These are phyloP conservation scores for Sisymbrium irio DNA, from an alignment of 345 rosid genomes.

Conservation along the genomic window DNA sequence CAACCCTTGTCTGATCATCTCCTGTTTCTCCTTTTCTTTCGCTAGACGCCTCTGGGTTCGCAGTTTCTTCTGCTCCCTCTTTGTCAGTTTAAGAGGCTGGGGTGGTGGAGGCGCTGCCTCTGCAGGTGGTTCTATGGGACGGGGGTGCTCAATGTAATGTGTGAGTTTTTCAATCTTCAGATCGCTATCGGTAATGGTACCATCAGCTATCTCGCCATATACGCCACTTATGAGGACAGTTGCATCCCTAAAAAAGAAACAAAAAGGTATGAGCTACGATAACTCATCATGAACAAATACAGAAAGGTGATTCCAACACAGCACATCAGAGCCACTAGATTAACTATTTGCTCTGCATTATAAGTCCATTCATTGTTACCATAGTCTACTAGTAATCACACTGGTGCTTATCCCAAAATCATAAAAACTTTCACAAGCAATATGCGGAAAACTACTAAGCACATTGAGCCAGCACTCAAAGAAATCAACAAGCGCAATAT, in stretches of 20 bases:
- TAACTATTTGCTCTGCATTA: conserved; percentile 1
- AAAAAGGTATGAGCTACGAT: conserved; percentile 4
- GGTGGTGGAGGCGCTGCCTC: conserved; percentile 96
- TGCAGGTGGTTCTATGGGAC: conserved; percentile 91
- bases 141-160: conserved; percentile 86
- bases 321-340: background rate
- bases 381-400: conserved; percentile 6
- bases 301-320: background rate
- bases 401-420: background rate
- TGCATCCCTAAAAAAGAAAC: conserved; percentile 59
- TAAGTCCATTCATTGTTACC: background rate
- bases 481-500: background rate
- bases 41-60: conserved; percentile 91
- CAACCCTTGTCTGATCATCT: conserved; percentile 96
- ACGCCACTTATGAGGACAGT: conserved; percentile 50
- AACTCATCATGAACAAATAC: conserved; percentile 1
- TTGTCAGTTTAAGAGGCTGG: conserved; percentile 84
- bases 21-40: conserved; percentile 88
- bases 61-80: conserved; percentile 95
- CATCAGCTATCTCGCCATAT: conserved; percentile 58
- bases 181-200: conserved; percentile 33
- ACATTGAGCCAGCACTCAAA: background rate
- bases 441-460: background rate
- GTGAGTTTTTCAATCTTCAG: conserved; percentile 76
- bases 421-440: background rate